These are phyloP conservation scores for Phalaenopsis hybrid DNA, from an alignment of 116 monocot species.

Conservation along the genomic window DNA sequence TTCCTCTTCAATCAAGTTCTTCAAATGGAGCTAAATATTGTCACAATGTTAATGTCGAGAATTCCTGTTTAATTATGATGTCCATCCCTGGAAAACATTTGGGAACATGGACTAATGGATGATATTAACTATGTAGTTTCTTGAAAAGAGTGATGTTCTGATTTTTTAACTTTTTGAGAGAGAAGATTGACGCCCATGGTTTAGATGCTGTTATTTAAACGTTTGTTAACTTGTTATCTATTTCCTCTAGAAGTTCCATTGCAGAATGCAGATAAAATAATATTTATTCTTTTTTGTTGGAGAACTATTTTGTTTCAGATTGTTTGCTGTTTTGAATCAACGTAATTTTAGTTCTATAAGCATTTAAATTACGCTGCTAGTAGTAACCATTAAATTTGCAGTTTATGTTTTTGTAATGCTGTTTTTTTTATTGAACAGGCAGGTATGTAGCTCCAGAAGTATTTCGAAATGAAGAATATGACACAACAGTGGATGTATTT, in stretches of 20 bases:
- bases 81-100: background rate
- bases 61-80: background rate
- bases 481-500: constrained; percentile 86
- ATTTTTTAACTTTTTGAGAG: background rate
- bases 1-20: background rate
- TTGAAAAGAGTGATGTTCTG: background rate
- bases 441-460: constrained; percentile 90
- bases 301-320: background rate
- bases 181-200: background rate
- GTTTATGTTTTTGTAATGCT: background rate
- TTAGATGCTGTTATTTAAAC: background rate
- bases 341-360: background rate
- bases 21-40: background rate
- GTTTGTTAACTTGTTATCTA: background rate
- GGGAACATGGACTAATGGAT: background rate
- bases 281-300: background rate
- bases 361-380: background rate
- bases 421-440: constrained; percentile 42
- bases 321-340: background rate
- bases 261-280: background rate
- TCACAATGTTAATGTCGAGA: background rate
- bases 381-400: background rate
- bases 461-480: constrained; percentile 67
- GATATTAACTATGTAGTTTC: background rate
- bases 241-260: background rate